Conservation (phyloP, 805 yeast genomes). For the Phaffomyces opuntiae region DNA sequence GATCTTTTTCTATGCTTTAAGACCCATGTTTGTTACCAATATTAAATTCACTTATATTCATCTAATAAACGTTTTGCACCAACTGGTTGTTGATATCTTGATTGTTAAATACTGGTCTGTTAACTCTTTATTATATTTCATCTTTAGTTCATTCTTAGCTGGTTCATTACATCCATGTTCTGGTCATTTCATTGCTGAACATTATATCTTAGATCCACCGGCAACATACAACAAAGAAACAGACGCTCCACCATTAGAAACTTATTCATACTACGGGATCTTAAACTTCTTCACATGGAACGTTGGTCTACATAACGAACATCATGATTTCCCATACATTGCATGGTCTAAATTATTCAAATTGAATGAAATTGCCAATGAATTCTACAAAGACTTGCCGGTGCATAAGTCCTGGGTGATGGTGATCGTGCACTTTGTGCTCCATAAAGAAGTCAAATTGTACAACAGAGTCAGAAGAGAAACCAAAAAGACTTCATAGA, state of each 20-base stretch:
- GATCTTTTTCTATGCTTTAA: conserved; percentile 78
- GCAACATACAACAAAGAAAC: conserved; percentile 19
- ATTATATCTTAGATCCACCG: conserved; percentile 65
- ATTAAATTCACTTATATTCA: conserved; percentile 72
- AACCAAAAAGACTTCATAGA: conserved; percentile 6
- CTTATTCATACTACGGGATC: conserved; percentile 82
- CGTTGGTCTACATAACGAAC: conserved; percentile 92
- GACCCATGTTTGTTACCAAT: conserved; percentile 82
- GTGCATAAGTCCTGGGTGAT: conserved; percentile 70
- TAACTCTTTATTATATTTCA: conserved; percentile 56
- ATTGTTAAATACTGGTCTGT: conserved; percentile 58
- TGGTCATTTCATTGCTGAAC: conserved; percentile 95
- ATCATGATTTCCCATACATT: conserved; percentile 90
- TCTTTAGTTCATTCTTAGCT: conserved; percentile 76
- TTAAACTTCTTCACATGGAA: conserved; percentile 80
- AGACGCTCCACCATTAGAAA: conserved; percentile 61
- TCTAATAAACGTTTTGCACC: conserved; percentile 52
- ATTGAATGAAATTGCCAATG: conserved; percentile 60
- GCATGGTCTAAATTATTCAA: conserved; percentile 80
- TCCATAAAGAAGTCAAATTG: conserved; percentile 58
- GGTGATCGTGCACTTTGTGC: conserved; percentile 65
- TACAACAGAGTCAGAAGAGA: conserved; percentile 78
- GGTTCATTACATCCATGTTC: conserved; percentile 93
- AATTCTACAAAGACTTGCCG: conserved; percentile 79
- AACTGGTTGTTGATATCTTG: conserved; percentile 48